Evolutionary conservation across 805 yeast species (phyloP).

Genomic region (Wickerhamiella parazyma): DNA sequence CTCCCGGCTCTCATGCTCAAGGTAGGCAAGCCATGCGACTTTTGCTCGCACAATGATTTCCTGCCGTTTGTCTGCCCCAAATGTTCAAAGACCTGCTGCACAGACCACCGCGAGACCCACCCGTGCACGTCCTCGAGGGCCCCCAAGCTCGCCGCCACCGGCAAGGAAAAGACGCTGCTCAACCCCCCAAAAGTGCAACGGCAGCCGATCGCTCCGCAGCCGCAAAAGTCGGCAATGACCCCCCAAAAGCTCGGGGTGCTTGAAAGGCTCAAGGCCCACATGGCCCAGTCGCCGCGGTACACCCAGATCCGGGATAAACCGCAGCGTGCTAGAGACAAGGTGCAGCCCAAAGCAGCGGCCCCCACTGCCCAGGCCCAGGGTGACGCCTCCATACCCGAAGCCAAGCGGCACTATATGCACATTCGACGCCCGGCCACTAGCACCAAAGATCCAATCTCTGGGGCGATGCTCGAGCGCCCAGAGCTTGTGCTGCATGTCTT

Average conservation of each 20-base stretch:
- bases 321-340: not conserved
- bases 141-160: not conserved
- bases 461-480: slow-evolving; percentile 11
- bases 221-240: not conserved
- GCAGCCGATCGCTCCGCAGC: not conserved
- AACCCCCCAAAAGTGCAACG: not conserved
- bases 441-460: slow-evolving; percentile 12
- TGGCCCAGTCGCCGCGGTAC: slow-evolving; percentile 3
- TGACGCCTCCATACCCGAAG: slow-evolving; percentile 22
- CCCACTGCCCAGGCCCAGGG: slow-evolving; percentile 25
- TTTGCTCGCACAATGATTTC: slow-evolving; percentile 30
- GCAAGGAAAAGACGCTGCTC: not conserved
- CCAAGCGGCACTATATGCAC: slow-evolving; percentile 25
- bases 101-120: slow-evolving; percentile 24
- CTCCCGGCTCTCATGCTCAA: not conserved
- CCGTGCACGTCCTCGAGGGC: not conserved
- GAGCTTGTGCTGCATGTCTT: slow-evolving; percentile 15
- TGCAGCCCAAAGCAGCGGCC: not conserved
- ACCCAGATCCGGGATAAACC: not conserved
- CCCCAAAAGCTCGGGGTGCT: not conserved
- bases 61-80: slow-evolving; percentile 30
- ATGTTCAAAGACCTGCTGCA: slow-evolving; percentile 28
- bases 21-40: slow-evolving; percentile 28
- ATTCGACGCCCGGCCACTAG: slow-evolving; percentile 14
- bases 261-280: slow-evolving; percentile 1